phyloP scores from a whole-genome alignment of 495 filamentous ascomycete genomes.

The Lasiosphaeriaceae sp. region DNA sequence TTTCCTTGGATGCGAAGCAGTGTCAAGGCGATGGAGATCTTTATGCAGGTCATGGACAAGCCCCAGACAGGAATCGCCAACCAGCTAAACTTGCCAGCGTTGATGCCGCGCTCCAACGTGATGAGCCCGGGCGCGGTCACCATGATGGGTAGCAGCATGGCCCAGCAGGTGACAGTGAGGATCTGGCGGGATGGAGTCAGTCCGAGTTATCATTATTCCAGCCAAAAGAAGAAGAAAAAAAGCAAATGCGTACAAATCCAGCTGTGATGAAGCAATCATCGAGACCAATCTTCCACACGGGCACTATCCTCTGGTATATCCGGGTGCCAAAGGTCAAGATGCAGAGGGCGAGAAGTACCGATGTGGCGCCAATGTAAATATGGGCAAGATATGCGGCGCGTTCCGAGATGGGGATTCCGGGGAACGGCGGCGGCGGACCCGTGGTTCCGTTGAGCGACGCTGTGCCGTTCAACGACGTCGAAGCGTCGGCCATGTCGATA shows the following conservation, averaged over 20 bases:
- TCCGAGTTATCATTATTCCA: background rate
- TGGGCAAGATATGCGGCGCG: conserved; percentile 18
- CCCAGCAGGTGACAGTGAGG: conserved; percentile 21
- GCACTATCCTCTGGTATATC: conserved; percentile 20
- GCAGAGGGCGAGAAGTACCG: conserved; percentile 16
- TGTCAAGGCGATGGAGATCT: conserved; percentile 25
- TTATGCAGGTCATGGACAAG: conserved; percentile 27
- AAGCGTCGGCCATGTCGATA: background rate
- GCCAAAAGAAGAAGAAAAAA: background rate
- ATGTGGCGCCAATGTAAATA: conserved; percentile 15
- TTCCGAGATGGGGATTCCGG: conserved; percentile 6
- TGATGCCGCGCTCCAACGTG: background rate
- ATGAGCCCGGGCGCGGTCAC: conserved; percentile 10
- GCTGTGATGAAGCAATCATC: conserved; percentile 23
- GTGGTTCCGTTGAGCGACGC: background rate
- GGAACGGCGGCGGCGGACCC: background rate
- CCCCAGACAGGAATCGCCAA: conserved; percentile 26
- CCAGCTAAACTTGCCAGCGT: conserved; percentile 16
- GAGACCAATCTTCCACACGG: conserved; percentile 24
- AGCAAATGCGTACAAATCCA: conserved; percentile 18
- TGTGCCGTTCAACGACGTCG: conserved; percentile 1
- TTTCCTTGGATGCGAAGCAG: conserved; percentile 24
- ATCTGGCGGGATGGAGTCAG: conserved; percentile 1
- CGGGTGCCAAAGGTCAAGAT: conserved; percentile 17
- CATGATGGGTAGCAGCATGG: conserved; percentile 18